Evolutionary conservation across 306 rosid species (phyloP), one percentile per base, ranked within the genome.

Genomic region (Alnus rubra): DNA sequence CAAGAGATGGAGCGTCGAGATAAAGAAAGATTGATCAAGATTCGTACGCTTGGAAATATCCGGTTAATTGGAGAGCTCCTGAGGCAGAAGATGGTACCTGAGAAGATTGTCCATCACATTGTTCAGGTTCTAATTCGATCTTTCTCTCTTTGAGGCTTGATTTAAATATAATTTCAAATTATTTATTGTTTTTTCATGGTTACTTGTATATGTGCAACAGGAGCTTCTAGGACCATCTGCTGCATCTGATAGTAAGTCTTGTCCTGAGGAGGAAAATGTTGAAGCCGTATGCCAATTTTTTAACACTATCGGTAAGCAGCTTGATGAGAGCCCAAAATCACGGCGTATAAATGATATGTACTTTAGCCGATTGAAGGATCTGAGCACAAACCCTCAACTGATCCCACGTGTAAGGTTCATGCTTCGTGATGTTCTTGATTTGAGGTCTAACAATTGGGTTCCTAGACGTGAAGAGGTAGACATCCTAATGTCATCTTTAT

Each of bases 31-130:
- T 78, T 90, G 83, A 33, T 88, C 69, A 96, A 96, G 83, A 82
- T 96, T 69, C 98, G 98, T 31, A 96, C 99, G 11, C 97, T 96
- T 48, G 99, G 99, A 74, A 96, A 96, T 79, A 91, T 96, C 73
- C 93, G 96, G 44, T 85, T 96, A 80, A 96, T 96, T 84, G 99
- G 99, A 65, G 99, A 96, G 91, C 98, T 96, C 75, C 84, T 96
- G 84, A 96, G 91, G 90, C 99, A 93, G 86, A 96, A 90, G 90
- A 96, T 96, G 97, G 99, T 96, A 63, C 94, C 98, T 73, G 98
- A 89, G 76, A 96, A 59, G 91, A 90, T 96, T 83, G 99, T 96
- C 75, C 99, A 96, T 78, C 97, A 96, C 90, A 96, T 96, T 86
- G 99, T 93, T 77, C 86, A 82, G 94, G 99, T 96, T 72, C 74